Evolutionary conservation across 192 early-diverging fungal genomes (phyloP), one percentile per base, ranked within the genome.

Genomic region (Backusella sp.): DNA sequence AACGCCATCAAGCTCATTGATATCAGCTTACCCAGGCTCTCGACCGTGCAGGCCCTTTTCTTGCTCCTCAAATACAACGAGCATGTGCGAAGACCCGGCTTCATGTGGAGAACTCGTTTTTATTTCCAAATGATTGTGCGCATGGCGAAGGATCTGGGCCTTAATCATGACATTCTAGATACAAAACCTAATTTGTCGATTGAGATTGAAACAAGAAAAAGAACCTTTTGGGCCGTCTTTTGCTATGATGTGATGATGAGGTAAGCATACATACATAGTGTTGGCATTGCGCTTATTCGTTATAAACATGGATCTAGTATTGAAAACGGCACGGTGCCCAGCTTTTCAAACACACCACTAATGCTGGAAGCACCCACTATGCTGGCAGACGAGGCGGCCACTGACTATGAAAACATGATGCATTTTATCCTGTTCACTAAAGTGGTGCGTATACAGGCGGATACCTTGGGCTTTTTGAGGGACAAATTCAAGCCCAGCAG

Each of bases 21-120:
- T 49, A 77, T 53, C 76, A 26, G 86, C 85, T 37, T 76, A 73
- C 8, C 84, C 81, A 53, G 84, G 34, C 68, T 88, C 17, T 83
- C 84, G 23, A 86, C 84, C 0, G 75, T 88, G 17, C 85, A 86
- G 75, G 79, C 83, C 0, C 66, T 85, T 2, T 59, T 88, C 14
- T 66, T 88, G 66, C 52, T 88, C 11, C 74, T 88, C n/a, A 88
- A 84, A 80, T 88, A 84, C 70, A 85, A 88, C 28, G 86, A 88
- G 72, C 81, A 80, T 0, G 78, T 84, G 32, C 76, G 73, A 70
- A 66, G 76, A 39, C 72, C 80, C 15, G 86, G 86, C 5, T 88
- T 86, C 52, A 82, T 83, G n/a, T 85, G 80, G 44, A 79, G 86
- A 44, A 87, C 84, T 14, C 80, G 84, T 70, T 82, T 84, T 81